Percentiles rank a stretch among this genome's conserved stretches.
Evolutionary conservation across 2,329 filamentous ascomycete species (phyloP).

Genomic region (Ceratocystis harringtonii): DNA sequence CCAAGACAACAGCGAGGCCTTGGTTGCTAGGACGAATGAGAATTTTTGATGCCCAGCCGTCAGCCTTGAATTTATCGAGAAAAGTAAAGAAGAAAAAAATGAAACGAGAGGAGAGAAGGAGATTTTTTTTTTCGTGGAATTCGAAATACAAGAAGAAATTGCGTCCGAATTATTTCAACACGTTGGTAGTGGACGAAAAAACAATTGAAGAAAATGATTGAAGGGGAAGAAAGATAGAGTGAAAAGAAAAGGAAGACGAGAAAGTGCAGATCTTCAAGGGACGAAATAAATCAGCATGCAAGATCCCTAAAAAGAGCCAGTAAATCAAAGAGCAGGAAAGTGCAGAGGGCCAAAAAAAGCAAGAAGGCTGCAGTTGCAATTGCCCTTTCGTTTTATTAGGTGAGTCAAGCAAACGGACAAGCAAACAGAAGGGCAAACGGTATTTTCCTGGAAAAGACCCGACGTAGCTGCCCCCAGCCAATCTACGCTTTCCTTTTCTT

Average conservation of each 20-base stretch:
- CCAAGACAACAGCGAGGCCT: neutral
- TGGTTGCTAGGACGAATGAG: neutral
- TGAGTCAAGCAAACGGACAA: neutral
- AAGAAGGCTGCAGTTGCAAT: neutral
- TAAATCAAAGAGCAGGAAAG: neutral
- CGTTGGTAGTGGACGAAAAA: too few species aligned
- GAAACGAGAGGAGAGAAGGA: neutral
- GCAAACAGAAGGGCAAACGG: neutral
- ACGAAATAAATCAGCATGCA: neutral
- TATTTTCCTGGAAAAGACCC: neutral
- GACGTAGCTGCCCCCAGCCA: neutral
- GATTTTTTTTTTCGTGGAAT: too few species aligned
- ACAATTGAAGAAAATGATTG: neutral
- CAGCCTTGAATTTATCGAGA: neutral
- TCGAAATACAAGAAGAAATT: neutral
- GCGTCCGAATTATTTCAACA: neutral
- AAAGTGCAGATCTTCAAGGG: conserved; percentile 4
- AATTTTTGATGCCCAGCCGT: neutral
- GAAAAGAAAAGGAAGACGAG: neutral
- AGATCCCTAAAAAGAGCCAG: neutral
- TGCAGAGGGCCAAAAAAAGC: neutral
- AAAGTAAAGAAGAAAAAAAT: neutral
- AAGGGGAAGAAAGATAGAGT: neutral
- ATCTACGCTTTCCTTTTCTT: neutral
- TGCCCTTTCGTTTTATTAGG: neutral